Conservation (phyloP, 257 asterid genomes). For the Cruciata laevipes region DNA sequence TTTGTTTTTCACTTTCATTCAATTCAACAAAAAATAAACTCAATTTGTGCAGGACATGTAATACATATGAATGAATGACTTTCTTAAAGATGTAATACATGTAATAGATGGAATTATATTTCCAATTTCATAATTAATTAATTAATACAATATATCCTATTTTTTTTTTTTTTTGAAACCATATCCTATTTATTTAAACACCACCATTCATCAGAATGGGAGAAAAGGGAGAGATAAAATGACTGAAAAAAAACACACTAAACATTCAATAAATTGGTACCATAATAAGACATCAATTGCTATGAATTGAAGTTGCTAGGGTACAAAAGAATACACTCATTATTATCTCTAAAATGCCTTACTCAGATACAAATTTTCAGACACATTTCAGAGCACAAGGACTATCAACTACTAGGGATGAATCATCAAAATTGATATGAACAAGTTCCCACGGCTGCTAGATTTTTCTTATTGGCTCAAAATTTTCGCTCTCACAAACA, state of each 20-base stretch:
- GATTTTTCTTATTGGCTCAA: slow-evolving; percentile 5
- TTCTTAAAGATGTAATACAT: too few species aligned
- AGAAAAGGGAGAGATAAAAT: too few species aligned
- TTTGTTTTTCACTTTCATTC: too few species aligned
- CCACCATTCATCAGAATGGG: not conserved
- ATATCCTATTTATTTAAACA: not conserved
- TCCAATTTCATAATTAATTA: too few species aligned
- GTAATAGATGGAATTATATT: too few species aligned
- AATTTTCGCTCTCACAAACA: slow-evolving; percentile 21
- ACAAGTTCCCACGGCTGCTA: slow-evolving; percentile 10
- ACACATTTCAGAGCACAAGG: slow-evolving; percentile 10
- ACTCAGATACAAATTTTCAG: not conserved
- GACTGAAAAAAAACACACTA: not conserved
- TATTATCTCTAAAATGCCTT: not conserved
- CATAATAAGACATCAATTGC: not conserved
- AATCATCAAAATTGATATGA: slow-evolving; percentile 13
- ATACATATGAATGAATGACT: too few species aligned
- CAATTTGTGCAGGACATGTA: too few species aligned
- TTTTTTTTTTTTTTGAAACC: too few species aligned
- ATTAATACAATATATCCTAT: too few species aligned
- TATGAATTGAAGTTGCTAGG: not conserved
- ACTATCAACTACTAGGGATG: slow-evolving; percentile 4
- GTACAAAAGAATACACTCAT: not conserved
- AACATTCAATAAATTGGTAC: too few species aligned
- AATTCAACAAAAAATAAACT: too few species aligned